phyloP scores from a whole-genome alignment of 495 filamentous ascomycete genomes.

The Alectoria sarmentosa region DNA sequence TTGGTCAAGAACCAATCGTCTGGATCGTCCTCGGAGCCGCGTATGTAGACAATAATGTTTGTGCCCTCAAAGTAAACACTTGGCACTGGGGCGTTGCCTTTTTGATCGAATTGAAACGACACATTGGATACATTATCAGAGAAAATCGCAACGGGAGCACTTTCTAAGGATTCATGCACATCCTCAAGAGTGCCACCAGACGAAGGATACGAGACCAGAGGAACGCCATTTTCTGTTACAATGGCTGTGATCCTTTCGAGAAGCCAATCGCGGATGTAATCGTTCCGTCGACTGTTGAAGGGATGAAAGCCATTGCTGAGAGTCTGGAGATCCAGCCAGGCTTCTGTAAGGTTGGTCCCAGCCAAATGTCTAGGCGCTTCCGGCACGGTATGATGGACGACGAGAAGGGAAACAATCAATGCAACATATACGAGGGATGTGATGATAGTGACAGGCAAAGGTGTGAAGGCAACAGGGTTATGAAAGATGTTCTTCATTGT shows the following conservation, averaged over 20 bases:
- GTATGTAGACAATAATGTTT: slow-evolving; percentile 88
- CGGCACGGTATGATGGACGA: slow-evolving; percentile 70
- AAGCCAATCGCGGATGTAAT: slow-evolving; percentile 71
- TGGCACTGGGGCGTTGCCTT: slow-evolving; percentile 32
- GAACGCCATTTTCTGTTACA: slow-evolving; percentile 44
- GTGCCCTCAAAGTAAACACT: slow-evolving; percentile 84
- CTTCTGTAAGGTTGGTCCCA: slow-evolving; percentile 71
- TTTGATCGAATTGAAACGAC: slow-evolving; percentile 41
- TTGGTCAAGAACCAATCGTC: slow-evolving; percentile 56
- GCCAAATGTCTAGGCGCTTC: slow-evolving; percentile 50
- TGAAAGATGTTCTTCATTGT: slow-evolving; percentile 24
- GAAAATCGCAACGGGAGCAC: slow-evolving; percentile 56
- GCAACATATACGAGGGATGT: slow-evolving; percentile 62
- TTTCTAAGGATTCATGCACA: neutral
- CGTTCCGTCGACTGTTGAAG: slow-evolving; percentile 79
- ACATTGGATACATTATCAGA: slow-evolving; percentile 77
- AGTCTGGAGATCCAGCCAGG: slow-evolving; percentile 75
- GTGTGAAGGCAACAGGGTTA: slow-evolving; percentile 56
- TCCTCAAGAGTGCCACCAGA: neutral
- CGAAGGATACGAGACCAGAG: slow-evolving; percentile 13
- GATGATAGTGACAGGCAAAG: slow-evolving; percentile 66
- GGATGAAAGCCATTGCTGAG: slow-evolving; percentile 77
- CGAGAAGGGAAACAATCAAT: slow-evolving; percentile 59
- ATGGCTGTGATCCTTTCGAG: slow-evolving; percentile 63
- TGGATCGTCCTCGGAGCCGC: slow-evolving; percentile 64